A percentile compares a stretch with the other conserved stretches of the same genome.
phyloP scores from a whole-genome alignment of 257 asterid species.

The Gynochthodes officinalis region DNA sequence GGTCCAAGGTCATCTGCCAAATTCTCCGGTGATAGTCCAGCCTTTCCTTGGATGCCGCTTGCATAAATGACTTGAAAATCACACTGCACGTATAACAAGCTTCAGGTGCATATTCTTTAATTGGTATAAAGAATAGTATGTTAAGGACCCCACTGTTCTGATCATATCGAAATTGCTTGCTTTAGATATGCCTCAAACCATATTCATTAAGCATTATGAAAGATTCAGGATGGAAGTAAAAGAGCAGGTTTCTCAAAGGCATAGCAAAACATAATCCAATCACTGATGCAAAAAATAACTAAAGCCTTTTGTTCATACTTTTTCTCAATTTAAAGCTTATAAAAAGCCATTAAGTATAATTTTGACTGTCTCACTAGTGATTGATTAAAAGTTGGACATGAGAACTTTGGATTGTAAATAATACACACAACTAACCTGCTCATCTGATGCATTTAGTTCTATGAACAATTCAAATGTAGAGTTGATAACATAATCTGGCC shows the following conservation, averaged over 20 bases:
- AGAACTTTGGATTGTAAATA: background rate
- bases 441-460: conserved; percentile 93
- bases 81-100: conserved; percentile 57
- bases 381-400: background rate
- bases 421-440: conserved; percentile 57
- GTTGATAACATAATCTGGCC: conserved; percentile 89
- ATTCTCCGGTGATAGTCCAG: conserved; percentile 89
- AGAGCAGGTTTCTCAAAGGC: background rate
- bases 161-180: background rate
- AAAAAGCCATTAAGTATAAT: background rate
- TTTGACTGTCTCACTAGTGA: background rate
- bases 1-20: conserved; percentile 95
- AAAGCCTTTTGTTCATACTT: background rate
- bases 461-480: conserved; percentile 94
- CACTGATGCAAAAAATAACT: background rate
- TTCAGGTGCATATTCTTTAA: background rate
- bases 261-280: background rate
- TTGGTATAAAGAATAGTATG: background rate
- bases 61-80: conserved; percentile 98
- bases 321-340: background rate
- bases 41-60: conserved; percentile 92
- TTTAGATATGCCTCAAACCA: background rate
- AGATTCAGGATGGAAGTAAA: background rate
- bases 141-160: background rate
- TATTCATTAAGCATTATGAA: background rate